Evolutionary conservation across 108 stramenopile species (phyloP).

Genomic region (Cyclostephanos invisitatus): DNA sequence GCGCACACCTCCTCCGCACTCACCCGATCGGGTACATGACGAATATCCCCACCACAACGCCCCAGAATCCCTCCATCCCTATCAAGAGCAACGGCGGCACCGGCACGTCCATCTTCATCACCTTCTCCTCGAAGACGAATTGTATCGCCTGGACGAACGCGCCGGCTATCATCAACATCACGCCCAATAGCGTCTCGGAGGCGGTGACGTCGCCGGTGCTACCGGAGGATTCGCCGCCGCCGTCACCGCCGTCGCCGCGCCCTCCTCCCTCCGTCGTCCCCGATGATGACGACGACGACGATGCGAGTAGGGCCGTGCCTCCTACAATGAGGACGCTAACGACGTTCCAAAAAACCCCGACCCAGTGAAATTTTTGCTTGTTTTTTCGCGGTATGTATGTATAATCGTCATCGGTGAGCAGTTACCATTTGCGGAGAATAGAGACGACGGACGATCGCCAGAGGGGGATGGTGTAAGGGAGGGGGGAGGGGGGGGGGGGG

Average conservation of each 20-base stretch:
- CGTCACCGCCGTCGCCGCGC: slow-evolving; percentile 6
- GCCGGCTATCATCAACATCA: slow-evolving; percentile 80
- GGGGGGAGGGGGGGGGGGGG: too few relatives aligned
- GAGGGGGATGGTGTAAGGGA: too few relatives aligned
- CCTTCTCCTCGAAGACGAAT: slow-evolving; percentile 92
- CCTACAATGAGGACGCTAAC: slow-evolving; percentile 73
- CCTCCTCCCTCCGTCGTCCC: slow-evolving; percentile 15
- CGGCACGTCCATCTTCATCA: slow-evolving; percentile 85
- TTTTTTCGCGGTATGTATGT: neutral
- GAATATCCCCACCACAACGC: slow-evolving; percentile 71
- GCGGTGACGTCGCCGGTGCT: slow-evolving; percentile 17
- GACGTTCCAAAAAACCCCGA: slow-evolving; percentile 87
- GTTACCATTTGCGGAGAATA: neutral
- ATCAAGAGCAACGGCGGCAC: slow-evolving; percentile 86
- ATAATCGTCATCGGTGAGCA: neutral
- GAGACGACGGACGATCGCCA: too few relatives aligned
- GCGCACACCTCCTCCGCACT: neutral
- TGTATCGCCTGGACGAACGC: slow-evolving; percentile 90
- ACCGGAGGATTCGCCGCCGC: neutral
- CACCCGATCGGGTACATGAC: slow-evolving; percentile 83
- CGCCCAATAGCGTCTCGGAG: slow-evolving; percentile 68
- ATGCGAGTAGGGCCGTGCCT: too few relatives aligned
- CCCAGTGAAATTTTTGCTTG: slow-evolving; percentile 77
- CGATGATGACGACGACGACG: too few relatives aligned
- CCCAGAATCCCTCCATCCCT: slow-evolving; percentile 94